Evolutionary conservation across 805 yeast species (phyloP).

Genomic region (Yarrowia deformans): DNA sequence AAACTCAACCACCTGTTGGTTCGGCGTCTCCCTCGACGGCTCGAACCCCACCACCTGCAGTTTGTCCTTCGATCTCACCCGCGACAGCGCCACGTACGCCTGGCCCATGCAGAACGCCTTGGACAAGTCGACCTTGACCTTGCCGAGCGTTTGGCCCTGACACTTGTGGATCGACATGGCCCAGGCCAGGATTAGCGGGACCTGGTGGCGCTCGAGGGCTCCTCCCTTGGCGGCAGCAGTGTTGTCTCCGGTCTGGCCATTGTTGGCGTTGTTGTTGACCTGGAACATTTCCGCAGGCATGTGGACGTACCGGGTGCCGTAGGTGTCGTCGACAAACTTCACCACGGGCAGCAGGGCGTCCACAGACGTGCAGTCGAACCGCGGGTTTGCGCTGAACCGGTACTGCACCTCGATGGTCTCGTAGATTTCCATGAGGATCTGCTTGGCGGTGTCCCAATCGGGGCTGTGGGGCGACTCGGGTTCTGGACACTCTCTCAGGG

Average conservation of each 20-base stretch:
- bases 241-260: too few species aligned
- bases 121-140: constrained; percentile 77
- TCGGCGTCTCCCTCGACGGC: constrained; percentile 68
- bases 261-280: neutral
- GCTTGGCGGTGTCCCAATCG: neutral
- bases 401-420: constrained; percentile 27
- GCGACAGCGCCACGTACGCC: constrained; percentile 92
- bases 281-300: neutral
- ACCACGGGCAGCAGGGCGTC: constrained; percentile 23
- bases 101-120: constrained; percentile 90
- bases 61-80: constrained; percentile 84
- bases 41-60: constrained; percentile 82
- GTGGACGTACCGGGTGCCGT: neutral
- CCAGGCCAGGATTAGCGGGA: constrained; percentile 92
- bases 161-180: constrained; percentile 95
- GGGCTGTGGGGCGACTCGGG: neutral
- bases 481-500: constrained; percentile 15
- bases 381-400: neutral
- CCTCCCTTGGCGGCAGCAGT: neutral
- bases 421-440: neutral
- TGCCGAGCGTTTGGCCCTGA: constrained; percentile 86
- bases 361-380: neutral
- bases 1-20: constrained; percentile 72
- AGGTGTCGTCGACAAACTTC: constrained; percentile 26
- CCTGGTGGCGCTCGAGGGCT: constrained; percentile 61